These are phyloP conservation scores for Phaeosphaeria sp. DNA, from an alignment of 2,329 filamentous ascomycete species.

Conservation along the genomic window DNA sequence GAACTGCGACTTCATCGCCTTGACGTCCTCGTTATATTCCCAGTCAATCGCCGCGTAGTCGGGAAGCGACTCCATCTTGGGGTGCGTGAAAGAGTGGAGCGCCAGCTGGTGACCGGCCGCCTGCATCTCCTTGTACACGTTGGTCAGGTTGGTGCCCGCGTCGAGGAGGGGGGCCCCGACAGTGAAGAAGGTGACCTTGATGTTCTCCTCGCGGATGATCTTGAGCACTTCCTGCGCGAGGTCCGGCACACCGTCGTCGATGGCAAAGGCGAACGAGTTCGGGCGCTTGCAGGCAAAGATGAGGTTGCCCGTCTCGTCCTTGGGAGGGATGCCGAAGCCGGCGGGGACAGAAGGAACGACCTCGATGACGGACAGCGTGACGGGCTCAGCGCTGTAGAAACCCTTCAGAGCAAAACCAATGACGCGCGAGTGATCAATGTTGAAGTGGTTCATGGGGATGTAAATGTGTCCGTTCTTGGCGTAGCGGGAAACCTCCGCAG, in stretches of 20 bases:
- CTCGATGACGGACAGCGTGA: conserved; percentile 66
- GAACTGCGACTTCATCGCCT: conserved; percentile 52
- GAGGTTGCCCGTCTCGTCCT: conserved; percentile 67
- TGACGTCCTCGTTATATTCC: conserved; percentile 66
- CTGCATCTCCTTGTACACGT: conserved; percentile 69
- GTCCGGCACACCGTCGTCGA: conserved; percentile 70
- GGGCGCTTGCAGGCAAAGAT: conserved; percentile 70
- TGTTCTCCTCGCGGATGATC: conserved; percentile 66
- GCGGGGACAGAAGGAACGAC: conserved; percentile 64
- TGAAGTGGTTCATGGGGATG: conserved; percentile 71
- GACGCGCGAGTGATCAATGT: conserved; percentile 62
- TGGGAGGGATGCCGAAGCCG: conserved; percentile 61
- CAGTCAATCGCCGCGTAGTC: conserved; percentile 64
- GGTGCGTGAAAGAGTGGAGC: conserved; percentile 72
- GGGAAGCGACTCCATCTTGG: conserved; percentile 67
- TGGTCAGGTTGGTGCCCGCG: conserved; percentile 65
- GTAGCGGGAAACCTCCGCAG: conserved; percentile 69
- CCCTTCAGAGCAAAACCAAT: conserved; percentile 70
- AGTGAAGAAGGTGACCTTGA: conserved; percentile 75
- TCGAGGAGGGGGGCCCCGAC: conserved; percentile 70
- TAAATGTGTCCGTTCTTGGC: conserved; percentile 65
- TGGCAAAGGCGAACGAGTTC: conserved; percentile 75
- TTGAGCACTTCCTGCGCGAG: conserved; percentile 67
- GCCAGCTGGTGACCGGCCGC: conserved; percentile 71
- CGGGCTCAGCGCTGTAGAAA: conserved; percentile 62